Conservation (phyloP, 176 grass and related monocot species). For the Triticum dicoccoides region DNA sequence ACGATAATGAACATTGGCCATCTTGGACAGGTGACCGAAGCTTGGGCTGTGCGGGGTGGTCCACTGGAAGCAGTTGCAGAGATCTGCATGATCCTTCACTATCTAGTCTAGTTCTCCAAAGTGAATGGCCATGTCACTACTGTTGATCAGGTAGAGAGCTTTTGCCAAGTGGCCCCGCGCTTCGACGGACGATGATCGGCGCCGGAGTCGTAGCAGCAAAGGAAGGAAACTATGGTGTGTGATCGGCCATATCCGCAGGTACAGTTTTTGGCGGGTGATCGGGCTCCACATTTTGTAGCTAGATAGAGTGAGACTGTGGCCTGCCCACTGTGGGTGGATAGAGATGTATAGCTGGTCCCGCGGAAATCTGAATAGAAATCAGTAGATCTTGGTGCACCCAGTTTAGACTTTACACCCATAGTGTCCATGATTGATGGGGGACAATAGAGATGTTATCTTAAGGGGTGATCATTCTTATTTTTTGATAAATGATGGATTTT, state of each 20-base stretch:
- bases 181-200: not conserved
- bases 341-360: not conserved
- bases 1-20: conserved; percentile 13
- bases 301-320: not conserved
- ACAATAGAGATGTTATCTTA: not conserved
- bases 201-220: not conserved
- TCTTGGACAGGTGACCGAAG: conserved; percentile 12
- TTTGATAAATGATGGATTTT: no score
- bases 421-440: not conserved
- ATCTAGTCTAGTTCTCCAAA: not conserved
- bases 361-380: not conserved
- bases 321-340: conserved; percentile 4
- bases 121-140: not conserved
- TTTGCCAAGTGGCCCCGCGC: not conserved
- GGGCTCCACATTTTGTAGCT: not conserved
- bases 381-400: not conserved
- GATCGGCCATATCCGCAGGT: not conserved
- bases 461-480: not conserved
- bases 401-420: not conserved
- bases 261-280: not conserved
- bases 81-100: not conserved
- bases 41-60: conserved; percentile 18
- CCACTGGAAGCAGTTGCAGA: conserved; percentile 1
- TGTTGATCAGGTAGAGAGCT: not conserved
- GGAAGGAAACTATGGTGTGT: not conserved